Evolutionary conservation across 495 filamentous ascomycete genomes (phyloP).

Genomic region (Cairneyella variabilis): DNA sequence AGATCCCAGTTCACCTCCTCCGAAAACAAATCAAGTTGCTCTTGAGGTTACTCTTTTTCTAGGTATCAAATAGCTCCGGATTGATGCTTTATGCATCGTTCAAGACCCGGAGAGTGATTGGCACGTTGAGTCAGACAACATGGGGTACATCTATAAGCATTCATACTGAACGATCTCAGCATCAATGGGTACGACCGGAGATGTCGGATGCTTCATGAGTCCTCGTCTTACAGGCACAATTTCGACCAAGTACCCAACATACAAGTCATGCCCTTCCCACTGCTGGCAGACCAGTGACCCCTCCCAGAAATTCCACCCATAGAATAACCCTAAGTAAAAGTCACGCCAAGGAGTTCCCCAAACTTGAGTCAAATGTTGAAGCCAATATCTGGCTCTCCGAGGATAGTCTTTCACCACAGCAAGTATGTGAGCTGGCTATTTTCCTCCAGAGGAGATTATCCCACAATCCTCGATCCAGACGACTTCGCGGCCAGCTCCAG

Average conservation of each 20-base stretch:
- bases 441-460: too few species aligned
- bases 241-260: neutral
- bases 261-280: too few species aligned
- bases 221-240: neutral
- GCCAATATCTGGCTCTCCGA: too few species aligned
- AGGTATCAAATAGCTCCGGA: constrained; percentile 1
- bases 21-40: neutral
- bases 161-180: neutral
- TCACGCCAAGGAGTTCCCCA: too few species aligned
- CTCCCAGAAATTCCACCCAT: too few species aligned
- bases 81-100: constrained; percentile 2
- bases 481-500: too few species aligned
- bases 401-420: too few species aligned
- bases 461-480: too few species aligned
- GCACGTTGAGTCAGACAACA: neutral
- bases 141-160: neutral
- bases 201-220: neutral
- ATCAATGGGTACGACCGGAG: neutral
- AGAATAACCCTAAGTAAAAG: too few species aligned
- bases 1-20: constrained; percentile 1
- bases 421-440: too few species aligned
- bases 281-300: too few species aligned
- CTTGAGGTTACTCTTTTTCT: neutral
- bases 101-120: constrained; percentile 1
- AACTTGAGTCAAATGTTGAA: too few species aligned